Conservation (phyloP, 176 grass and related monocot genomes). For the Musa schizocarpa region DNA sequence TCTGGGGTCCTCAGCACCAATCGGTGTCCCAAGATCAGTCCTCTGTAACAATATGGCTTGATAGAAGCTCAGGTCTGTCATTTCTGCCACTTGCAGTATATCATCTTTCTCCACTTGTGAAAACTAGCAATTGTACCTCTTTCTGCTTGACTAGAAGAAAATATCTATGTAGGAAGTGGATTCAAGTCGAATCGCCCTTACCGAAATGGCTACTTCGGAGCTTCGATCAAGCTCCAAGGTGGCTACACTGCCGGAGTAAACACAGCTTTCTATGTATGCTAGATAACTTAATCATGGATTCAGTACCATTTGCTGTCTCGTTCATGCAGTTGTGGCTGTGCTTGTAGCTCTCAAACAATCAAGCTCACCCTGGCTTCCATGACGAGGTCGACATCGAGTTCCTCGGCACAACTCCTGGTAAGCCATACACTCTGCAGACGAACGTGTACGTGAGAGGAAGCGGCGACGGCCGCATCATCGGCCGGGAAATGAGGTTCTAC, state of each 20-base stretch:
- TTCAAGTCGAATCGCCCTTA: not conserved
- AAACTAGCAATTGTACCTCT: too few species aligned
- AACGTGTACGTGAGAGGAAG: conserved; percentile 13
- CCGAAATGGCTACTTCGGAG: conserved; percentile 5
- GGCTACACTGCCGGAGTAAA: conserved; percentile 10
- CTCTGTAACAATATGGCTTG: conserved; percentile 5
- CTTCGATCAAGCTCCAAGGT: conserved; percentile 8
- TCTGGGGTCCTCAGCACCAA: conserved; percentile 80
- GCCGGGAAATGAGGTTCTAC: conserved; percentile 13
- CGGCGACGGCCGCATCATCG: conserved; percentile 5
- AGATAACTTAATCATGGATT: not conserved
- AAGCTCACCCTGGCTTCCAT: conserved; percentile 5
- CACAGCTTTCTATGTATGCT: conserved; percentile 8
- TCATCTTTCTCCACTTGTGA: not conserved
- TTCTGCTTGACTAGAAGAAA: not conserved
- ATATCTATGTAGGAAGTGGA: not conserved
- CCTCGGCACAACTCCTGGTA: not conserved
- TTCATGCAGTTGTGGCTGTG: not conserved
- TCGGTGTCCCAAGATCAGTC: conserved; percentile 10
- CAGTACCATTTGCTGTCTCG: not conserved
- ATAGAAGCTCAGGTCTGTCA: not conserved
- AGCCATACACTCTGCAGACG: conserved; percentile 7
- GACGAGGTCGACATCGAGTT: conserved; percentile 13
- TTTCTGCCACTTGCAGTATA: not conserved
- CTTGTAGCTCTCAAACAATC: not conserved